A percentile compares a stretch with the other conserved stretches of the same genome.
phyloP scores from a whole-genome alignment of 129 eudicot genomes.

The Dittrichia graveolens region DNA sequence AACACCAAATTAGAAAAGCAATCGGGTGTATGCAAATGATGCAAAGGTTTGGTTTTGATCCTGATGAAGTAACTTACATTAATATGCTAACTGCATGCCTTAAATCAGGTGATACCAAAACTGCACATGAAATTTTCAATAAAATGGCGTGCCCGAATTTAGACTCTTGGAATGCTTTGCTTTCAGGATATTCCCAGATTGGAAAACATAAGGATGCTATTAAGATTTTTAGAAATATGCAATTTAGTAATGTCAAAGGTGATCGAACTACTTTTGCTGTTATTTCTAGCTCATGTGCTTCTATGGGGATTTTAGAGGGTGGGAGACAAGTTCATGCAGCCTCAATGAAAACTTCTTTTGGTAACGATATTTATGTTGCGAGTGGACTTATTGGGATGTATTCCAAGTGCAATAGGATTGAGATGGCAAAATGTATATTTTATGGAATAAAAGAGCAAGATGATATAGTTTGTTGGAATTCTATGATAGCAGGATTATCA shows the following conservation, averaged over 20 bases:
- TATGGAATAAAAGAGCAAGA: slow-evolving; percentile 34
- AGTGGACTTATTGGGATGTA: slow-evolving; percentile 83
- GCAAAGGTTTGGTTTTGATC: slow-evolving; percentile 58
- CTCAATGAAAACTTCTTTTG: slow-evolving; percentile 36
- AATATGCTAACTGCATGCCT: slow-evolving; percentile 66
- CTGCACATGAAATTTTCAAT: slow-evolving; percentile 52
- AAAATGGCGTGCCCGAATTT: slow-evolving; percentile 57
- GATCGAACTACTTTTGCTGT: slow-evolving; percentile 78
- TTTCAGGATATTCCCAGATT: slow-evolving; percentile 71
- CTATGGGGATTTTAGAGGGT: slow-evolving; percentile 51
- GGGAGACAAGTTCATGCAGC: slow-evolving; percentile 73
- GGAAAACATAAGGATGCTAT: slow-evolving; percentile 58
- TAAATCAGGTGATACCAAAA: slow-evolving; percentile 58
- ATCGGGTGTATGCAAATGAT: slow-evolving; percentile 58
- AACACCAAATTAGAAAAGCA: slow-evolving; percentile 44
- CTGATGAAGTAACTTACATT: slow-evolving; percentile 69
- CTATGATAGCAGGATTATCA: slow-evolving; percentile 75
- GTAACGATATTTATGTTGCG: slow-evolving; percentile 60
- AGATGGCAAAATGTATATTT: slow-evolving; percentile 56
- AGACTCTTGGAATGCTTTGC: slow-evolving; percentile 81
- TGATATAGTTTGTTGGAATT: slow-evolving; percentile 81
- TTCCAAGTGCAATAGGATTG: slow-evolving; percentile 53
- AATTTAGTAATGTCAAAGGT: slow-evolving; percentile 54
- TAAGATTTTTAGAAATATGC: slow-evolving; percentile 78
- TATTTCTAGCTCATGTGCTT: slow-evolving; percentile 68